phyloP scores from a whole-genome alignment of 164 flowering plant species.

The Sextonia rubra region DNA sequence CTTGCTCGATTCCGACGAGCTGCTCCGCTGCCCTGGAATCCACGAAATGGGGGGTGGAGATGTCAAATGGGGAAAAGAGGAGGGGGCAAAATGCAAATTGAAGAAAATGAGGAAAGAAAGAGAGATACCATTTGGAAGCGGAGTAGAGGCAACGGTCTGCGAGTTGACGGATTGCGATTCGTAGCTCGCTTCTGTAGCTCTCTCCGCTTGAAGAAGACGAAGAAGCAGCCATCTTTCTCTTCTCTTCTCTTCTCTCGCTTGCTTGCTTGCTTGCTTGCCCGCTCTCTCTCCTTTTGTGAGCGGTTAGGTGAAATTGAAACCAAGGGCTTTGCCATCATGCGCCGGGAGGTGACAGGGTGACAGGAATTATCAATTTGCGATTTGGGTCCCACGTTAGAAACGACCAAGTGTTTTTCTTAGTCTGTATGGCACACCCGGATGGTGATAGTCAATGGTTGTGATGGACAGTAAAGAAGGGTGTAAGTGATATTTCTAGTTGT shows the following conservation, averaged over 20 bases:
- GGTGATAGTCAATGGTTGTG: no score
- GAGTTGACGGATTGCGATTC: constrained; percentile 83
- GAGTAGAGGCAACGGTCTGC: constrained; percentile 89
- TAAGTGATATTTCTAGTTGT: no score
- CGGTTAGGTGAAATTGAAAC: not conserved
- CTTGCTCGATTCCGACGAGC: constrained; percentile 85
- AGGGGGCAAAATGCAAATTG: not conserved
- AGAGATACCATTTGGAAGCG: constrained; percentile 83
- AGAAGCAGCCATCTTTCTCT: no score
- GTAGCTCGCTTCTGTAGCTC: constrained; percentile 69
- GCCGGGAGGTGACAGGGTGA: no score
- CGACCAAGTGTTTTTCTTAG: no score
- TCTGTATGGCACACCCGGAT: no score
- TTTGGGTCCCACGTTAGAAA: no score
- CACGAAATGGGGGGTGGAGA: not conserved
- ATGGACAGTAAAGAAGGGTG: no score
- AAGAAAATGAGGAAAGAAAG: not conserved
- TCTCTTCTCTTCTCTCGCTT: not conserved
- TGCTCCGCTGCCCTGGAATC: constrained; percentile 88
- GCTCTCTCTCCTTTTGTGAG: not conserved
- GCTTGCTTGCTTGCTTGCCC: not conserved
- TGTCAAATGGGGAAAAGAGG: not conserved
- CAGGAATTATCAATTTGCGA: no score
- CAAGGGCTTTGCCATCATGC: constrained; percentile 2
- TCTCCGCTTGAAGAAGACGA: constrained; percentile 45